These are phyloP conservation scores for Kandelia obovata DNA, from an alignment of 345 rosid genomes.

Conservation along the genomic window DNA sequence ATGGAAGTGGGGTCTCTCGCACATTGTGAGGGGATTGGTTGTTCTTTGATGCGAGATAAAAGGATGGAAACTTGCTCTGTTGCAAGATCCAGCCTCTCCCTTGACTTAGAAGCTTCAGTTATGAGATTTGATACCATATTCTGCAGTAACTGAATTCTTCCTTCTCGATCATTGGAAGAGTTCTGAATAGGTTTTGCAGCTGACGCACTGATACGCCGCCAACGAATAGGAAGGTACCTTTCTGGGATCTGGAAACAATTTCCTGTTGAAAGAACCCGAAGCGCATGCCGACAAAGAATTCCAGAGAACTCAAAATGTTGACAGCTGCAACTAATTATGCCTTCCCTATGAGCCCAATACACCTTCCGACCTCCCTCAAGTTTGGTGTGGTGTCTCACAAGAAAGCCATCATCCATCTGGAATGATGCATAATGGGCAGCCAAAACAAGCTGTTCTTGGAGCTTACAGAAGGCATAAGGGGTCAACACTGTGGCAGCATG, in stretches of 20 bases:
- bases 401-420: conserved; percentile 76
- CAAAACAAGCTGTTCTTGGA: conserved; percentile 91
- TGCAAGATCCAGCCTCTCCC: conserved; percentile 77
- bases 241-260: conserved; percentile 95
- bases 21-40: conserved; percentile 45
- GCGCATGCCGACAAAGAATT: conserved; percentile 86
- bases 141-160: conserved; percentile 72
- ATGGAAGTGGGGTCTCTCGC: conserved; percentile 34
- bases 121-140: conserved; percentile 67
- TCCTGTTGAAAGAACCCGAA: conserved; percentile 84
- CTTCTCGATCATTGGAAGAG: conserved; percentile 48
- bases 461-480: conserved; percentile 90
- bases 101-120: conserved; percentile 71
- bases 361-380: conserved; percentile 90
- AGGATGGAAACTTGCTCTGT: conserved; percentile 69
- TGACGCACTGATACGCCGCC: conserved; percentile 64
- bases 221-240: conserved; percentile 74
- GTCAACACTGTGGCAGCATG: conserved; percentile 85
- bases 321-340: conserved; percentile 89
- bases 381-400: conserved; percentile 91
- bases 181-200: conserved; percentile 42
- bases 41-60: conserved; percentile 71
- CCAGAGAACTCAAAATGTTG: conserved; percentile 96
- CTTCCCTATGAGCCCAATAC: conserved; percentile 84
- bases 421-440: conserved; percentile 96